Evolutionary conservation across 2,329 filamentous ascomycete species (phyloP), one percentile per base, ranked within the genome.

Genomic region (Ascomycota sp.): DNA sequence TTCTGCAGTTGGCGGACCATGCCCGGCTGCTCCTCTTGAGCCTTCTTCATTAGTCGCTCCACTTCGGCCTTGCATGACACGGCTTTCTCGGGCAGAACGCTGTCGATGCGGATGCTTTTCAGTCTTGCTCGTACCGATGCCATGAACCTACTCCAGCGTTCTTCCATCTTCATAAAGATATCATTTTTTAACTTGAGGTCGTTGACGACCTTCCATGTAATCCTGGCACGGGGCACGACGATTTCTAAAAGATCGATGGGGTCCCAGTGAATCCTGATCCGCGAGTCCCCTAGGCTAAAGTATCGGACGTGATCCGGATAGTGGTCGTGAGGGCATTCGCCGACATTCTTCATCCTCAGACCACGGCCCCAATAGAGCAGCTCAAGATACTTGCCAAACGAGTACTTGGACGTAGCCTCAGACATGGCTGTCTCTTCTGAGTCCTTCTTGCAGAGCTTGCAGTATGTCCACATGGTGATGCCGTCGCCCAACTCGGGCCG

Each of bases 161-260:
- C 74, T 44, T 93, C 80, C 36, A 77, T 78, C 44, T 75, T 77
- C 15, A 61, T 63, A 46, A 80, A 98, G 21, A 93, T 72, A 17
- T 93, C 82, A 41, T 98, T 98, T 51, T 93, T 93, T 42, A 98
- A 65, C 39, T 67, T 77, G 29, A 98, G 56, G 46, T 98, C 89
- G 38, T 91, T 79, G 40, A 93, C 86, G 19, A 98, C 89, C 50
- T 94, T 95, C 86, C 91, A 98, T 0, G 86, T 94, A 30, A 98
- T 78, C 32, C 80, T 71, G 19, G 83, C 72, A 33, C 85, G 69
- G 2, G 89, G 89, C 2, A 95, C 89, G 30, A 93, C 75, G 35
- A 98, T 85, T 48, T 98, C 91, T 23, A 95, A 73, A 7, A 98
- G 66, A 39, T 89, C 81, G 33, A 98, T 85, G 0, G 77, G 69